A percentile compares a stretch with the other conserved stretches of the same genome.
These are phyloP conservation scores for Blastocystis sp. DNA, from an alignment of 352 stramenopile species.

Conservation along the genomic window DNA sequence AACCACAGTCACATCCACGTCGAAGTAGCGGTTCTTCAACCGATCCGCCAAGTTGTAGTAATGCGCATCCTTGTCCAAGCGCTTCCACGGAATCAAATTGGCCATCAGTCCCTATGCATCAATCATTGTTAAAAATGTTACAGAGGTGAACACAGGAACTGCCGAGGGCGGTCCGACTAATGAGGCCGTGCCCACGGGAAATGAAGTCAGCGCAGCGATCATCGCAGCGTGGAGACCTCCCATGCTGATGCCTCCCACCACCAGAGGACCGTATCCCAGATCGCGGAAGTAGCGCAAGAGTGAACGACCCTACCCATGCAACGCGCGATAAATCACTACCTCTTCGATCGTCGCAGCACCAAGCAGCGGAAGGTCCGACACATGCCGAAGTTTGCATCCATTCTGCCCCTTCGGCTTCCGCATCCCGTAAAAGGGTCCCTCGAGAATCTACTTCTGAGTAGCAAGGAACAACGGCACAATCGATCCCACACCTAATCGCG, in stretches of 20 bases:
- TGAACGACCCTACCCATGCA: constrained; percentile 26
- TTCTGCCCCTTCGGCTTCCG: constrained; percentile 63
- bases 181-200: constrained; percentile 47
- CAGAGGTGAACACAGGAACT: constrained; percentile 65
- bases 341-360: constrained; percentile 63
- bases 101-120: constrained; percentile 66
- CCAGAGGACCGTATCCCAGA: constrained; percentile 46
- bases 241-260: constrained; percentile 63
- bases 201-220: constrained; percentile 40
- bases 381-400: constrained; percentile 59
- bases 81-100: constrained; percentile 62
- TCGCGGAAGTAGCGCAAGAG: constrained; percentile 50
- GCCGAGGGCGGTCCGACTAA: constrained; percentile 65
- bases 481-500: constrained; percentile 49
- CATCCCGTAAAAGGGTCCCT: constrained; percentile 64
- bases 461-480: not conserved
- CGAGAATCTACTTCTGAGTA: constrained; percentile 35
- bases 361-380: constrained; percentile 58
- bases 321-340: not conserved
- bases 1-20: constrained; percentile 22
- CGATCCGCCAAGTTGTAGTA: constrained; percentile 65
- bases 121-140: not conserved
- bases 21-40: constrained; percentile 66
- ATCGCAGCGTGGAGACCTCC: constrained; percentile 61
- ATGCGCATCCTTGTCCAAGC: constrained; percentile 63